phyloP scores from a whole-genome alignment of 1,284 basidiomycete genomes.

The Naganishia liquefaciens region DNA sequence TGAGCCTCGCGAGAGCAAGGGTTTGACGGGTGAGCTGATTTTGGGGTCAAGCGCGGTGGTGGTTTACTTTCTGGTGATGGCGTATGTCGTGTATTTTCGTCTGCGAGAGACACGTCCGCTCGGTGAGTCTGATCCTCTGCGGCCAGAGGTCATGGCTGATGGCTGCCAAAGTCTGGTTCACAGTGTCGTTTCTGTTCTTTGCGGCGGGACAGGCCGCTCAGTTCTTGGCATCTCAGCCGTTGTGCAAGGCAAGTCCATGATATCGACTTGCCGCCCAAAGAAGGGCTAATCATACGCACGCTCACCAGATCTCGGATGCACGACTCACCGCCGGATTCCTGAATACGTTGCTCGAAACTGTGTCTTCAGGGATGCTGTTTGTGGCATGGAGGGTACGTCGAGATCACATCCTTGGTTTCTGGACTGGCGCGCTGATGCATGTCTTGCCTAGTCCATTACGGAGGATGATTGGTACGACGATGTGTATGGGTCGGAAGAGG shows the following conservation, averaged over 20 bases:
- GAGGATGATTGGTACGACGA: conserved; percentile 48
- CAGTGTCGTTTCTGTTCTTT: conserved; percentile 67
- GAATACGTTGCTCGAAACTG: conserved; percentile 65
- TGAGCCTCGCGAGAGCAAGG: conserved; percentile 54
- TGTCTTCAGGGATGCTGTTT: conserved; percentile 67
- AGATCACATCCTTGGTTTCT: not conserved
- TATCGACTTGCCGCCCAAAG: not conserved
- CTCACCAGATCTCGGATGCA: conserved; percentile 63
- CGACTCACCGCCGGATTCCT: conserved; percentile 79
- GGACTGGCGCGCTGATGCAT: not conserved
- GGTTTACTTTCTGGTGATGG: conserved; percentile 69
- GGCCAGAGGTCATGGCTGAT: conserved; percentile 27
- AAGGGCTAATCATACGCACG: too few species aligned
- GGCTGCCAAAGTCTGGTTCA: conserved; percentile 59
- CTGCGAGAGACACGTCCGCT: conserved; percentile 72
- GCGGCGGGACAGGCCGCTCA: conserved; percentile 72
- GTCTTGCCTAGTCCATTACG: conserved; percentile 40
- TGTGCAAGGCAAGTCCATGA: conserved; percentile 65
- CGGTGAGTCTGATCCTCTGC: conserved; percentile 45
- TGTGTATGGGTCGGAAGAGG: conserved; percentile 35
- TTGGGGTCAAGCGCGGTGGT: conserved; percentile 62
- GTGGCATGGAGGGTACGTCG: conserved; percentile 73
- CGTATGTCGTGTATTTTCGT: conserved; percentile 69
- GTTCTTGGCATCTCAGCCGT: conserved; percentile 71
- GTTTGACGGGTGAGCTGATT: not conserved